Conservation (phyloP, 1,284 basidiomycete genomes). For the Tylopilus sp. region DNA sequence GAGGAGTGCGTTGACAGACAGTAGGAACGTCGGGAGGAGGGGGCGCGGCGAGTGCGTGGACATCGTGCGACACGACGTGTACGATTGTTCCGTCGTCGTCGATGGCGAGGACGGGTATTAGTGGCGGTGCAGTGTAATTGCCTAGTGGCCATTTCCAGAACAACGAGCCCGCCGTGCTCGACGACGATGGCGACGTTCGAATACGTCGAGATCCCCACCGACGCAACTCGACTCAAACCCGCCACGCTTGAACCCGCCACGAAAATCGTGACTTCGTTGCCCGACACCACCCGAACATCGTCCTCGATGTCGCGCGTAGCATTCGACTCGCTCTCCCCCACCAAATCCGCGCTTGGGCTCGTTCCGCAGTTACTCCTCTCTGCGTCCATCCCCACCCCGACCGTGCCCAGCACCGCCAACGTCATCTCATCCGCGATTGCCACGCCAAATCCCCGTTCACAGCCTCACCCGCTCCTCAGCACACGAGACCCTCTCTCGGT, state of each 20-base stretch:
- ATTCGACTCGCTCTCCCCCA: constrained; percentile 16
- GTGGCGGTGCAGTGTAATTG: constrained; percentile 17
- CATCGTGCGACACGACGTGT: constrained; percentile 12
- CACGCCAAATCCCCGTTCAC: constrained; percentile 22
- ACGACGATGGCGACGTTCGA: constrained; percentile 44
- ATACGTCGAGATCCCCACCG: constrained; percentile 49
- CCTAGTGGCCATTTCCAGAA: too few relatives aligned
- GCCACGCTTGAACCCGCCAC: constrained; percentile 37
- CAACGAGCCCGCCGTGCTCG: not conserved
- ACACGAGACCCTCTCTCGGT: constrained; percentile 63
- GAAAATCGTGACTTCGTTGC: constrained; percentile 44
- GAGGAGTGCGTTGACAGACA: constrained; percentile 46
- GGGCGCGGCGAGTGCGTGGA: constrained; percentile 8
- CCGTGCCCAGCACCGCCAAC: constrained; percentile 2
- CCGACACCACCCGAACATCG: constrained; percentile 25
- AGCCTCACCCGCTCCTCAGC: constrained; percentile 36
- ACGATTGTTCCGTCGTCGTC: constrained; percentile 5
- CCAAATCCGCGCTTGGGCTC: constrained; percentile 27
- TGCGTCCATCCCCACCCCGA: constrained; percentile 16
- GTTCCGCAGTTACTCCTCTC: constrained; percentile 28
- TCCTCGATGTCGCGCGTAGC: constrained; percentile 6
- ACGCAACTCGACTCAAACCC: constrained; percentile 41
- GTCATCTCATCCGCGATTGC: constrained; percentile 19
- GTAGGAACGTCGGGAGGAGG: constrained; percentile 16
- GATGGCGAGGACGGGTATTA: not conserved